phyloP scores from a whole-genome alignment of 164 flowering plant genomes.

The Aristolochia contorta region DNA sequence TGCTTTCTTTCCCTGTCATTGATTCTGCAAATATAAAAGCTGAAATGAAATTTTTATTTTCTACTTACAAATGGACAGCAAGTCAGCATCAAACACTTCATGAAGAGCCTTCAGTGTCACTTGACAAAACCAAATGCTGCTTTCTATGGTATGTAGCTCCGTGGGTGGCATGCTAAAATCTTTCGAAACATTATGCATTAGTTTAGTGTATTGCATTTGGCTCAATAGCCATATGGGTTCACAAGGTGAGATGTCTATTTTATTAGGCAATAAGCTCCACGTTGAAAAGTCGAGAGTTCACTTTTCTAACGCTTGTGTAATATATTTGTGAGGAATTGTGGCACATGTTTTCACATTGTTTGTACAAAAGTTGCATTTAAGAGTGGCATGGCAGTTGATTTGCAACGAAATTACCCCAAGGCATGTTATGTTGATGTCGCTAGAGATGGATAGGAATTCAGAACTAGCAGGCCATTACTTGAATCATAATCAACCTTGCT shows the following conservation, averaged over 20 bases:
- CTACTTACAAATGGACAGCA: constrained; percentile 19
- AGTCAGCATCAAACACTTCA: constrained; percentile 84
- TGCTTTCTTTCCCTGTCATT: not conserved
- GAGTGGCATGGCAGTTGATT: too few relatives aligned
- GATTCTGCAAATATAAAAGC: not conserved
- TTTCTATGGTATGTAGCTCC: constrained; percentile 48
- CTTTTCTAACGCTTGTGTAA: not conserved
- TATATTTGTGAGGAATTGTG: not conserved
- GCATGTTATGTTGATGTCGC: too few relatives aligned
- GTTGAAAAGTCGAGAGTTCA: not conserved
- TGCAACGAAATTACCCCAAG: too few relatives aligned
- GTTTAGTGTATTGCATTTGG: not conserved
- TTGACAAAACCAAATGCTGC: constrained; percentile 83
- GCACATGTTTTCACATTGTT: too few relatives aligned
- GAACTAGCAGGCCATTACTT: too few relatives aligned
- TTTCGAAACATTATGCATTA: not conserved
- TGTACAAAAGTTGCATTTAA: too few relatives aligned
- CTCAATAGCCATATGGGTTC: not conserved
- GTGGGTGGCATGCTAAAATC: not conserved
- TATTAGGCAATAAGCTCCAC: not conserved
- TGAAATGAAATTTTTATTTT: not conserved
- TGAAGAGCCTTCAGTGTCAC: constrained; percentile 72
- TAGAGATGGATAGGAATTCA: too few relatives aligned
- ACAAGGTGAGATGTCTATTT: not conserved
- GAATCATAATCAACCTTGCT: too few relatives aligned